phyloP scores from a whole-genome alignment of 2,329 filamentous ascomycete genomes.

The Cladosporium sp. region DNA sequence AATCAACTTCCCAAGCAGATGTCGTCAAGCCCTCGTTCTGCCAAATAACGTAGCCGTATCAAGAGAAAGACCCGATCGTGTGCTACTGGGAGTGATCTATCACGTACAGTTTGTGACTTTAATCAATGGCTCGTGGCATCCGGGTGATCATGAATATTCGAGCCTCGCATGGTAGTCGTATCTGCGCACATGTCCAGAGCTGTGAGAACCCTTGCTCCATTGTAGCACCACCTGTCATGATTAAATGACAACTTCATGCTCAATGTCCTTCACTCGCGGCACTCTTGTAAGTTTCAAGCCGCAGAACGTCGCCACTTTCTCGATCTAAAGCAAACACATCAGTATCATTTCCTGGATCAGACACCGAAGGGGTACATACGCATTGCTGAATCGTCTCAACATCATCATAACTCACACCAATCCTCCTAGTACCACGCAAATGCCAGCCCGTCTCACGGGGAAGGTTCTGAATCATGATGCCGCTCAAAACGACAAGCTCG shows the following conservation, averaged over 20 bases:
- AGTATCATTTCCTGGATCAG: neutral
- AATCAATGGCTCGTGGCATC: too few relatives aligned
- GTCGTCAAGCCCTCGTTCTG: too few relatives aligned
- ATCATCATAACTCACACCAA: constrained; percentile 45
- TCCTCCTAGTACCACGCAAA: constrained; percentile 45
- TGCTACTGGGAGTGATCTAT: too few relatives aligned
- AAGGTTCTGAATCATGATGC: constrained; percentile 57
- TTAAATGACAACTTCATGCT: constrained; percentile 33
- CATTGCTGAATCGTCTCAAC: constrained; percentile 40
- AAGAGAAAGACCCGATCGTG: too few relatives aligned
- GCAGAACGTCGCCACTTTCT: constrained; percentile 36
- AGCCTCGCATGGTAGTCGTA: too few relatives aligned
- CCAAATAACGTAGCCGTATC: too few relatives aligned
- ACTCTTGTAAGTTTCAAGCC: constrained; percentile 31
- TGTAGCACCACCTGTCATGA: too few relatives aligned
- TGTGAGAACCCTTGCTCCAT: too few relatives aligned
- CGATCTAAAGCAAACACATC: constrained; percentile 25
- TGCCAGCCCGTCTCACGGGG: constrained; percentile 52
- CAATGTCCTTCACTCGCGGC: constrained; percentile 37
- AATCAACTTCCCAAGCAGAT: too few relatives aligned
- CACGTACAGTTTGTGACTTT: too few relatives aligned
- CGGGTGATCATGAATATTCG: too few relatives aligned
- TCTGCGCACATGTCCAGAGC: too few relatives aligned
- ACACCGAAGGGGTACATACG: constrained; percentile 22
- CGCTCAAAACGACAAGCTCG: constrained; percentile 49